Conservation (phyloP, 2,329 filamentous ascomycete genomes). For the Aspergillus sp. region DNA sequence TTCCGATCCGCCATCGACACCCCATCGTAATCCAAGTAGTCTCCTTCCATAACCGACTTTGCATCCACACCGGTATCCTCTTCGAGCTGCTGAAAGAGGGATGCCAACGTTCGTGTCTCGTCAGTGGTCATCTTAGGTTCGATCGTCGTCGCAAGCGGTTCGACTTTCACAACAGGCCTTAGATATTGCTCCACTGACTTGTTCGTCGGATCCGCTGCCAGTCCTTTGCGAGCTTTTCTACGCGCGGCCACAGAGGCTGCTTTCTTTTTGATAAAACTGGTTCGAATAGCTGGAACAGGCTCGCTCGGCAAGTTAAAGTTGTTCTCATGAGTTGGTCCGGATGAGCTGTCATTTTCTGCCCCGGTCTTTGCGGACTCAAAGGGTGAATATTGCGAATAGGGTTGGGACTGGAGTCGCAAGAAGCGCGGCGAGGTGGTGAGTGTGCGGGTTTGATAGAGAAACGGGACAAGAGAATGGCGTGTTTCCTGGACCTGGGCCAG, state of each 20-base stretch:
- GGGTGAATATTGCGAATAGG: conserved; percentile 19
- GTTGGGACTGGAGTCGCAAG: conserved; percentile 13
- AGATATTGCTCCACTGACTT: neutral
- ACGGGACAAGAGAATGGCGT: conserved; percentile 58
- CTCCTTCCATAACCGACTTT: neutral
- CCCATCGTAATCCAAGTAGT: neutral
- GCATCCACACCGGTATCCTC: neutral
- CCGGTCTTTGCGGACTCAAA: conserved; percentile 19
- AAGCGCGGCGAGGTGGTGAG: conserved; percentile 40
- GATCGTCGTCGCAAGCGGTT: neutral
- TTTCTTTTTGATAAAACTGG: conserved; percentile 22
- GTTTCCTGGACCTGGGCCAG: conserved; percentile 30
- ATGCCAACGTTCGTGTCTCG: conserved; percentile 23
- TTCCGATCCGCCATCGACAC: conserved; percentile 16
- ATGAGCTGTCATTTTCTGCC: neutral
- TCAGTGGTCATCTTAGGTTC: conserved; percentile 19
- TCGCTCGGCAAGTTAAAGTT: neutral
- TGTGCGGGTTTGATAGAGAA: conserved; percentile 74
- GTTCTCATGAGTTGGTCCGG: neutral
- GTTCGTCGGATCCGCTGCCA: neutral
- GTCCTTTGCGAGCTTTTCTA: neutral
- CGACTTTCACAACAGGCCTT: too few species aligned
- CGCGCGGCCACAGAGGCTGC: neutral
- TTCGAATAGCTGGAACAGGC: neutral
- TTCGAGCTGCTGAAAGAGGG: conserved; percentile 20